Evolutionary conservation across 2,329 filamentous ascomycete species (phyloP).

Genomic region (Aspergillus vadensis): DNA sequence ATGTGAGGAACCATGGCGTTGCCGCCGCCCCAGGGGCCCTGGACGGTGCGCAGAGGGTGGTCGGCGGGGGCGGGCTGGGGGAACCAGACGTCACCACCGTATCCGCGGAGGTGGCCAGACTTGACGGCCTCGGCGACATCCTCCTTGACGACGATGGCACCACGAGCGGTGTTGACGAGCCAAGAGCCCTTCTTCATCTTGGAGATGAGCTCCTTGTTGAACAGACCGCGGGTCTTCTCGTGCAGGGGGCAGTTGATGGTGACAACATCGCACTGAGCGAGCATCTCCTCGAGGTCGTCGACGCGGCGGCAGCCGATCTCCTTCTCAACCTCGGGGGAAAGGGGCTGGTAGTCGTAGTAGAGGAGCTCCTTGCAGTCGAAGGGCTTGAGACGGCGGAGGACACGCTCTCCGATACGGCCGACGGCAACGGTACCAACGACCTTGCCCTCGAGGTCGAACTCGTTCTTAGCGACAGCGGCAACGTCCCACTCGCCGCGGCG

Average conservation of each 20-base stretch:
- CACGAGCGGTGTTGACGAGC: constrained; percentile 98
- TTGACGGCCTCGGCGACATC: constrained; percentile 94
- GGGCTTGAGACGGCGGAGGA: constrained; percentile 89
- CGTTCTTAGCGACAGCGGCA: constrained; percentile 93
- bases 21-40: constrained; percentile 93
- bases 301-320: constrained; percentile 95
- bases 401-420: constrained; percentile 96
- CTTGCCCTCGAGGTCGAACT: constrained; percentile 97
- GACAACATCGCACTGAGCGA: constrained; percentile 91
- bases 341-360: constrained; percentile 99
- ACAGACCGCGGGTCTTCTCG: constrained; percentile 93
- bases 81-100: constrained; percentile 71
- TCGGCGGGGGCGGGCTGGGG: constrained; percentile 93
- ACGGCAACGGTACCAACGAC: constrained; percentile 97
- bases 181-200: constrained; percentile 99
- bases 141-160: constrained; percentile 99
- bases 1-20: constrained; percentile 99
- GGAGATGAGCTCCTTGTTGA: constrained; percentile 97
- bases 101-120: constrained; percentile 68
- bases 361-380: constrained; percentile 99
- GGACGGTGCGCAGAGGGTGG: constrained; percentile 87
- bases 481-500: constrained; percentile 90
- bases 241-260: constrained; percentile 99
- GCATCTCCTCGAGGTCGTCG: constrained; percentile 86
- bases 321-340: constrained; percentile 80